These are phyloP conservation scores for Sonneratia caseolaris DNA, from an alignment of 345 rosid genomes.

Conservation along the genomic window DNA sequence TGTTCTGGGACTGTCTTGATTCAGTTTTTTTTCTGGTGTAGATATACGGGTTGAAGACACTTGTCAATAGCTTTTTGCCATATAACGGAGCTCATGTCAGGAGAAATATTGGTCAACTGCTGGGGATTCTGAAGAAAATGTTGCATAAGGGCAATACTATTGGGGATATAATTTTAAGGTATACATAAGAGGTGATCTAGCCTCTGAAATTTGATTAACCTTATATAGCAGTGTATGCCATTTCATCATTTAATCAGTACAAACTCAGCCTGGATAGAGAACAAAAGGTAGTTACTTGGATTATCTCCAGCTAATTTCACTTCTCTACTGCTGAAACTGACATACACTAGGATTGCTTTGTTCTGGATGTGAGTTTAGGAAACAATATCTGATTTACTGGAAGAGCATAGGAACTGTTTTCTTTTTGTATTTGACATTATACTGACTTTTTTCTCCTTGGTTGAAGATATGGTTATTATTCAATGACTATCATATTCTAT, in stretches of 20 bases:
- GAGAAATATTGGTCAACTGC: constrained; percentile 39
- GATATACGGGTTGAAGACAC: constrained; percentile 76
- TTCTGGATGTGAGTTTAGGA: neutral
- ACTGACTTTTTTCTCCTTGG: neutral
- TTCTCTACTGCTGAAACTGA: neutral
- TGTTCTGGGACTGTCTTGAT: constrained; percentile 1
- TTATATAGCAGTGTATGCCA: neutral
- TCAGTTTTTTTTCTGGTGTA: constrained; percentile 23
- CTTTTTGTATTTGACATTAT: neutral
- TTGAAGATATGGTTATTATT: neutral
- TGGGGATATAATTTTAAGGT: constrained; percentile 41
- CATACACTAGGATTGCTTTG: neutral
- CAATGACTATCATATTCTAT: neutral
- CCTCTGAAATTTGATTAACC: neutral
- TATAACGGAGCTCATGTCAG: constrained; percentile 40
- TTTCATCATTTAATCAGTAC: neutral
- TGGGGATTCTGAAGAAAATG: constrained; percentile 46
- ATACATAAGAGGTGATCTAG: constrained; percentile 6
- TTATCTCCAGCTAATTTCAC: neutral
- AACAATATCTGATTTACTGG: neutral
- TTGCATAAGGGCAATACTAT: constrained; percentile 33
- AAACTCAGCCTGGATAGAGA: neutral
- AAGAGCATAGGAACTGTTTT: too few species aligned
- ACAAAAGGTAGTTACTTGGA: neutral
- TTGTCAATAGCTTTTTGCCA: constrained; percentile 78